Conservation (phyloP, 2,329 filamentous ascomycete genomes). For the Phaeophleospora eucalypticola region DNA sequence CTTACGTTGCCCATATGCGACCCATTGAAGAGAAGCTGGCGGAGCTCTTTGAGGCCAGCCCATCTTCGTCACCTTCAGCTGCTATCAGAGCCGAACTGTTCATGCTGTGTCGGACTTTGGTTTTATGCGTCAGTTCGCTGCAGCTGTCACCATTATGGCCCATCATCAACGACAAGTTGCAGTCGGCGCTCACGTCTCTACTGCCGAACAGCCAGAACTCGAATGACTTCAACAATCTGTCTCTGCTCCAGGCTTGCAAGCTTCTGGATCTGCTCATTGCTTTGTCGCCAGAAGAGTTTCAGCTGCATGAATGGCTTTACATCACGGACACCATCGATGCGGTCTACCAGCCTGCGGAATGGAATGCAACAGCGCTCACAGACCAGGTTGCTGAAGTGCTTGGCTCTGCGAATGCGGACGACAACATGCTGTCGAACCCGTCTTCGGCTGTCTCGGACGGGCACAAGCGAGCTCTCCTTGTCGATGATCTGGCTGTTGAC, state of each 20-base stretch:
- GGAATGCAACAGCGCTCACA: constrained; percentile 69
- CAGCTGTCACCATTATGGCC: constrained; percentile 88
- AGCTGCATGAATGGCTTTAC: constrained; percentile 97
- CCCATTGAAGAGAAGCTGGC: constrained; percentile 76
- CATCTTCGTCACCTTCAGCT: constrained; percentile 86
- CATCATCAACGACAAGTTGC: constrained; percentile 78
- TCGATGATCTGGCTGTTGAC: constrained; percentile 55
- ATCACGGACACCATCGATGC: constrained; percentile 96
- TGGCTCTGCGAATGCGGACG: constrained; percentile 37
- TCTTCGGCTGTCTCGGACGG: background rate
- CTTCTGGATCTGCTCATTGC: constrained; percentile 84
- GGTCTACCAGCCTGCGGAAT: constrained; percentile 71
- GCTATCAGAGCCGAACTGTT: constrained; percentile 84
- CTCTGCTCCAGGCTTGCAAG: constrained; percentile 87
- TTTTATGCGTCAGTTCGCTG: constrained; percentile 71
- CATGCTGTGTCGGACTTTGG: constrained; percentile 77
- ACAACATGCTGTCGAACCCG: constrained; percentile 14
- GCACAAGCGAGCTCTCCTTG: constrained; percentile 36
- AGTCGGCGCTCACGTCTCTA: constrained; percentile 71
- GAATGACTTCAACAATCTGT: constrained; percentile 71
- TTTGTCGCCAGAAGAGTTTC: constrained; percentile 88
- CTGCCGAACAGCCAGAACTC: constrained; percentile 61
- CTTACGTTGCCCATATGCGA: constrained; percentile 72
- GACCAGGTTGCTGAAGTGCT: constrained; percentile 81
- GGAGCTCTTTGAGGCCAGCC: constrained; percentile 77